Conservation (phyloP, 2,329 filamentous ascomycete genomes). For the Venturia asperata region DNA sequence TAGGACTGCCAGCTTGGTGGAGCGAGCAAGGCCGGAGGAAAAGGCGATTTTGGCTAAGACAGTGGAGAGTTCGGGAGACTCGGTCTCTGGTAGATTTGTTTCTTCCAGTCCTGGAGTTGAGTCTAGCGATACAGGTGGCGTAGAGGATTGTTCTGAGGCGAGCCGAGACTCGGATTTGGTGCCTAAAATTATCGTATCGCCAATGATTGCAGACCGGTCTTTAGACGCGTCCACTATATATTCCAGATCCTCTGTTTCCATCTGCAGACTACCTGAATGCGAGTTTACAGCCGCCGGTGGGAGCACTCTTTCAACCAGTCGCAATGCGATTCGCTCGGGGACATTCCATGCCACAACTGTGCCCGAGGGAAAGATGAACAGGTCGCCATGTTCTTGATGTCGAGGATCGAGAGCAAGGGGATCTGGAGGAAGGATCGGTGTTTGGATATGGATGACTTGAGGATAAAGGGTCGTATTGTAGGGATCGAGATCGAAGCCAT, state of each 20-base stretch:
- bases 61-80: constrained; percentile 42
- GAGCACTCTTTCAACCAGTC: constrained; percentile 63
- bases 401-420: constrained; percentile 41
- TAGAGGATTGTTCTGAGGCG: neutral
- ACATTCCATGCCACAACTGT: constrained; percentile 91
- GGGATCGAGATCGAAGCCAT: constrained; percentile 58
- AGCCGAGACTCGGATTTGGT: constrained; percentile 47
- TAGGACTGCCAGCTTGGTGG: constrained; percentile 87
- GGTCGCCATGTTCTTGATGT: constrained; percentile 53
- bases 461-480: constrained; percentile 55
- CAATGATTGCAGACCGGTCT: constrained; percentile 70
- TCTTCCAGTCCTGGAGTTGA: constrained; percentile 30
- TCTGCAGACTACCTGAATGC: constrained; percentile 64
- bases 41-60: constrained; percentile 93
- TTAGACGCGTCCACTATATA: constrained; percentile 68
- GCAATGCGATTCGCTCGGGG: constrained; percentile 63
- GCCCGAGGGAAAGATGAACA: constrained; percentile 93
- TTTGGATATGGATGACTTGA: constrained; percentile 56
- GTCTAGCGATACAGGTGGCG: neutral
- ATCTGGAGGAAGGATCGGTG: constrained; percentile 29
- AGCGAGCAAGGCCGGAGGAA: constrained; percentile 84
- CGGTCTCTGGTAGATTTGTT: constrained; percentile 31
- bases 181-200: constrained; percentile 83
- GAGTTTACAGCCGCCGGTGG: constrained; percentile 68
- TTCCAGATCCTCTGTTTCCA: constrained; percentile 86